Evolutionary conservation across 805 yeast species (phyloP), one percentile per base, ranked within the genome.

Genomic region (Kluyveromyces starmeri): DNA sequence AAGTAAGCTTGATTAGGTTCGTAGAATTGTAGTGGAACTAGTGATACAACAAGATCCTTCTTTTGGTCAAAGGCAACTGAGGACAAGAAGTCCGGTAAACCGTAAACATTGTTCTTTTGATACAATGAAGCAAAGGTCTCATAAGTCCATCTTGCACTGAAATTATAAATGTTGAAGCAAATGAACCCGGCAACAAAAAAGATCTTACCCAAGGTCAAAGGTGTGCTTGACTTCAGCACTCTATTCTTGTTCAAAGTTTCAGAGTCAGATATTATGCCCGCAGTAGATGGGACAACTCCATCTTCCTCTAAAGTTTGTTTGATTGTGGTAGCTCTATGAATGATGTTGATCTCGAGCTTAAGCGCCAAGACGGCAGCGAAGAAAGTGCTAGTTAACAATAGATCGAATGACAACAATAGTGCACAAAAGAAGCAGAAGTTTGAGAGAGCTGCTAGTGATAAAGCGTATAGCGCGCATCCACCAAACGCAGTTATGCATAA

Each of bases 221-320:
- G 53, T 15, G 66, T 59, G 42, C 64, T 60, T 44, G 71, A 45
- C 42, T 35, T 51, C 15, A 51, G 45, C 46, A 41, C 44, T 25
- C 49, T 44, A 37, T 35, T 46, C 33, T 26, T 41, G 9, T 47
- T 38, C 29, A 39, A 34, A 16, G 43, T 47, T 23, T 51, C 58
- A 14, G 55, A 49, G n/a, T 47, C 36, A 40, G 44, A 75, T 22
- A 86, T 88, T 24, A 75, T 69, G 43, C 73, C 76, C 8, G 96
- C 96, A 21, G 82, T 81, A 30, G 65, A 57, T 25, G 75, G 73
- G 28, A 82, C 70, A 21, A 89, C 73, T 17, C 98, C 97, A 51
- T 89, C 98, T 55, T 89, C 98, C 63, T 88, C 92, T 43, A 89
- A 67, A 19, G 83, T 85, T 42, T 74, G 76, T 53, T 80, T 78